Evolutionary conservation across 169 alveolate genomes (phyloP).

Genomic region (Plasmodium gonderi): DNA sequence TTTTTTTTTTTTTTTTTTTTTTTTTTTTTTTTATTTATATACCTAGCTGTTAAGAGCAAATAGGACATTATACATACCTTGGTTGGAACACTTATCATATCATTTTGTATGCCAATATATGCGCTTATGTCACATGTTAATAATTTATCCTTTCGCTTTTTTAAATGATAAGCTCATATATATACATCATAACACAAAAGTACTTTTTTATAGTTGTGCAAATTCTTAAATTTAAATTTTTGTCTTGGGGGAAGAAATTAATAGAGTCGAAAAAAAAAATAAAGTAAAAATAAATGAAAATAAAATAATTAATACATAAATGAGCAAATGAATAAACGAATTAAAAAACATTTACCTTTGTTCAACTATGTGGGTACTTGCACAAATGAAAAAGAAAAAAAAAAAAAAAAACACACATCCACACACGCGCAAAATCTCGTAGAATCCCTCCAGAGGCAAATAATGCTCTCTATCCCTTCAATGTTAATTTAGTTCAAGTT

Average conservation of each 20-base stretch:
- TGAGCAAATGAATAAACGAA: not conserved
- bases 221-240: not conserved
- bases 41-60: not conserved
- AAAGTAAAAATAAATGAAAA: no score
- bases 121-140: not conserved
- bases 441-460: no score
- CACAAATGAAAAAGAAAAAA: not conserved
- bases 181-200: not conserved
- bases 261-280: no score
- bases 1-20: not conserved
- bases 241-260: not conserved
- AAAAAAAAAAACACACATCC: no score
- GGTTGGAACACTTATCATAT: not conserved
- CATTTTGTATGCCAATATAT: not conserved
- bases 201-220: not conserved
- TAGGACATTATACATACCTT: not conserved
- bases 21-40: not conserved
- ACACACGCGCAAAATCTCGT: no score
- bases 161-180: not conserved
- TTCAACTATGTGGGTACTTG: not conserved
- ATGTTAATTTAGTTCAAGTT: not conserved
- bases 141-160: not conserved
- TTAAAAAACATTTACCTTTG: not conserved
- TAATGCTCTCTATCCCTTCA: not conserved
- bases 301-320: not conserved